These are phyloP conservation scores for Lepidium sativum DNA, from an alignment of 345 rosid species.

Conservation along the genomic window DNA sequence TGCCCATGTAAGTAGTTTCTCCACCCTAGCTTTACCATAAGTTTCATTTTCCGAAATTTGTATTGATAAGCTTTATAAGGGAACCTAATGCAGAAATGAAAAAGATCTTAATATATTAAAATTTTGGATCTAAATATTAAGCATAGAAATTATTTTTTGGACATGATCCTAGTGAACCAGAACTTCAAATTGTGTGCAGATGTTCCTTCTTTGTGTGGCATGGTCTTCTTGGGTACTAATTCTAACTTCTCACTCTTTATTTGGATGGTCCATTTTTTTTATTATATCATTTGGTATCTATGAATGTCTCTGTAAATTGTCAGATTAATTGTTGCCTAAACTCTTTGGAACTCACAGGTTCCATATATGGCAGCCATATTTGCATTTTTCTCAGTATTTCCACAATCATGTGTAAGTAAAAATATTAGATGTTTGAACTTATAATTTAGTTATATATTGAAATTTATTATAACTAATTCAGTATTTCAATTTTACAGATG, in stretches of 20 bases:
- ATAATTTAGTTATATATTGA: not conserved
- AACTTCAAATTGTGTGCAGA: constrained; percentile 37
- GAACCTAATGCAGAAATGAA: no score
- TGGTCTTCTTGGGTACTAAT: constrained; percentile 76
- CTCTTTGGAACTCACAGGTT: constrained; percentile 37
- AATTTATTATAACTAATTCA: not conserved
- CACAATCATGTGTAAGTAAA: constrained; percentile 71
- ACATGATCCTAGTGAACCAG: no score
- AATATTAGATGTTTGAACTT: not conserved
- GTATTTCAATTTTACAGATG: constrained; percentile 34
- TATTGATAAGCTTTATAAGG: no score
- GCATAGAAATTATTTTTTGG: no score
- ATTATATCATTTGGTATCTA: not conserved
- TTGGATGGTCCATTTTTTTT: not conserved
- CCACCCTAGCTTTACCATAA: not conserved
- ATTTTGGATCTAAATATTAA: no score
- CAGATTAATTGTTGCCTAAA: constrained; percentile 1
- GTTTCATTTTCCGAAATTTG: not conserved
- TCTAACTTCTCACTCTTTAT: not conserved
- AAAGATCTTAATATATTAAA: no score
- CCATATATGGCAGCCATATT: constrained; percentile 72
- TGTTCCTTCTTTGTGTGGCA: constrained; percentile 67
- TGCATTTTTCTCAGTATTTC: constrained; percentile 48
- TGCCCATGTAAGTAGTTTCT: constrained; percentile 46
- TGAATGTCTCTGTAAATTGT: not conserved